A percentile compares a stretch with the other conserved stretches of the same genome.
phyloP scores from a whole-genome alignment of 176 grass and related monocot species.

The Zoysia japonica region DNA sequence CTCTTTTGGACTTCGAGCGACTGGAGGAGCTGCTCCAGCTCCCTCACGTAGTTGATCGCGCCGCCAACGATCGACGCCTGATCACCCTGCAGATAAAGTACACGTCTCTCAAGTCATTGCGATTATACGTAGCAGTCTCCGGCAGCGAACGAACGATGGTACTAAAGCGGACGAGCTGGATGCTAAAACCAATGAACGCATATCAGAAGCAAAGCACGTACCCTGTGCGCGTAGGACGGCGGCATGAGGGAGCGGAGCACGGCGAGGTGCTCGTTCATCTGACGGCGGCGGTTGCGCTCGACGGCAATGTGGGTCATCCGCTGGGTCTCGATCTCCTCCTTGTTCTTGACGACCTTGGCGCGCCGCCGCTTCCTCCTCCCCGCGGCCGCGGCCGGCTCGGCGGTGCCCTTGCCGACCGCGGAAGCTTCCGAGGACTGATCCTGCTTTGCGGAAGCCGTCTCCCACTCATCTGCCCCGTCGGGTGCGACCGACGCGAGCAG shows the following conservation, averaged over 20 bases:
- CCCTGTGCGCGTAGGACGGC: slow-evolving; percentile 81
- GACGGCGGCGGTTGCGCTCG: slow-evolving; percentile 91
- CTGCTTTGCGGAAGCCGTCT: slow-evolving; percentile 28
- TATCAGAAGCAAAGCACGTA: slow-evolving; percentile 14
- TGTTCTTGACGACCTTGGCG: slow-evolving; percentile 79
- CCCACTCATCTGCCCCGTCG: slow-evolving; percentile 57
- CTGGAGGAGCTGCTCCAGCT: slow-evolving; percentile 81
- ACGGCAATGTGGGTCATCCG: slow-evolving; percentile 99
- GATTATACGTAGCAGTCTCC: neutral
- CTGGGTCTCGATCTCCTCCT: slow-evolving; percentile 96
- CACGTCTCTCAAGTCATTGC: neutral
- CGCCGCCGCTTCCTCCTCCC: slow-evolving; percentile 74
- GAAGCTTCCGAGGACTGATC: slow-evolving; percentile 41
- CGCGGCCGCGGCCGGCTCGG: neutral
- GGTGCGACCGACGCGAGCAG: slow-evolving; percentile 25
- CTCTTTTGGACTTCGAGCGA: slow-evolving; percentile 76
- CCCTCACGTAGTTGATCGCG: slow-evolving; percentile 93
- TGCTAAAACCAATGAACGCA: neutral
- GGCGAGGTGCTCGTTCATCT: slow-evolving; percentile 99
- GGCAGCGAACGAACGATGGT: neutral
- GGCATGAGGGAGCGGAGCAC: slow-evolving; percentile 94
- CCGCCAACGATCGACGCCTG: slow-evolving; percentile 95
- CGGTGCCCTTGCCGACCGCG: slow-evolving; percentile 9
- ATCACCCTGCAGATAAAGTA: slow-evolving; percentile 52
- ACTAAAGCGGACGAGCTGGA: too few relatives aligned